Base-by-base conservation (phyloP, 768 basidiomycete species). In the Saitozyma sp. region DNA sequence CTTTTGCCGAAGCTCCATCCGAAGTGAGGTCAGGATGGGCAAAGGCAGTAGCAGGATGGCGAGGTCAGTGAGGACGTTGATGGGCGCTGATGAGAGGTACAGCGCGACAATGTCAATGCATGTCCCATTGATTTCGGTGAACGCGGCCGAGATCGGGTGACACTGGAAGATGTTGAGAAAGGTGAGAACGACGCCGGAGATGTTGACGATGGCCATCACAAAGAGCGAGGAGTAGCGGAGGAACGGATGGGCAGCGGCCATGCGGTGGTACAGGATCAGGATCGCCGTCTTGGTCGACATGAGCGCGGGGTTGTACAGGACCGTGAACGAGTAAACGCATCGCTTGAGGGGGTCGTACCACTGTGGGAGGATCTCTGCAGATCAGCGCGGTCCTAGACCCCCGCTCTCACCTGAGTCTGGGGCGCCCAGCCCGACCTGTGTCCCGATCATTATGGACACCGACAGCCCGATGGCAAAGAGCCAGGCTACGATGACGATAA, bases 91-190 rank as follows among this genome's bases (percentile, higher is more conserved):
- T 9, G 73, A 68, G 48, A 76, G 71, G 57, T 76, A 78, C 40
- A 78, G 67, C 3, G 71, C 51, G 10, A 78, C 69, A 19, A 76
- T 59, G 56, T 76, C 69, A 38, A 78, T 70, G 56, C 77, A 78
- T 38, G 56, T 46, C 3, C 64, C 65, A 8, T 60, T 54, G 51
- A 53, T 46, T 2, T 54, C 50, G 1, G 62, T 20, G 50, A 70
- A 74, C 3, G 73, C 77, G 5, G 75, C 75, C 3, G 56, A 50
- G 57, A 76, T 52, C 3, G 77, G 77, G 11, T 63, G 64, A 59
- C 77, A 78, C 53, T 73, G 73, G 58, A 78, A 78, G 48, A 78
- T 63, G 58, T 66, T 68, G 48, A 78, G 63, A 48, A 78, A 75
- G 13, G 75, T 76, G 39, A 76, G 66, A 56, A 78, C 70, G 43